These are phyloP conservation scores for Torulaspora maleeae DNA, from an alignment of 805 yeast species.

Conservation along the genomic window DNA sequence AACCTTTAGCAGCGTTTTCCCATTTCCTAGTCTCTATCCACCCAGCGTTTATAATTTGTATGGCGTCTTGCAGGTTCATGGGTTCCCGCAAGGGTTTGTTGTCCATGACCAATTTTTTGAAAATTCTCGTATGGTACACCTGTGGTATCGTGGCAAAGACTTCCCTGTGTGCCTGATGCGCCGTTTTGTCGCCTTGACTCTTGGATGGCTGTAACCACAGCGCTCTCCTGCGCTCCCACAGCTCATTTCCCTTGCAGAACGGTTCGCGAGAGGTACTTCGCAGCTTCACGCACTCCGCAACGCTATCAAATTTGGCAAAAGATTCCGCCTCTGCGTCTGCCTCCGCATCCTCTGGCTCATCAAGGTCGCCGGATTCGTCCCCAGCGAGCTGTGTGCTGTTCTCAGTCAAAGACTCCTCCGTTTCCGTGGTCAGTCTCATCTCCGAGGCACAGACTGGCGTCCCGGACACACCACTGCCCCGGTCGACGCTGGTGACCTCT, in stretches of 20 bases:
- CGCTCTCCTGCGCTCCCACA: conserved; percentile 67
- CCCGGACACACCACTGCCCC: conserved; percentile 17
- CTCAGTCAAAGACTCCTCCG: conserved; percentile 15
- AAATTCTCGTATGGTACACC: conserved; percentile 56
- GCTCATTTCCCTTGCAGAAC: conserved; percentile 49
- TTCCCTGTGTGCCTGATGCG: conserved; percentile 22
- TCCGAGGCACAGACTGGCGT: conserved; percentile 18
- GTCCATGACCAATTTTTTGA: conserved; percentile 64
- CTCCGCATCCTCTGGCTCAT: conserved; percentile 16
- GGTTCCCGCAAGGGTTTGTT: conserved; percentile 63
- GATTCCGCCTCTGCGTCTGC: conserved; percentile 18
- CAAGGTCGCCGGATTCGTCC: conserved; percentile 1
- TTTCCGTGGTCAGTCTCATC: conserved; percentile 27
- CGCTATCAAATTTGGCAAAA: conserved; percentile 34
- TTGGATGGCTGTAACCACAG: conserved; percentile 53
- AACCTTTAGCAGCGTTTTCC: conserved; percentile 49
- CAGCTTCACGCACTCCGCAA: conserved; percentile 30
- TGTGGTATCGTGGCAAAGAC: conserved; percentile 37
- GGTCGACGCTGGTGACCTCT: conserved; percentile 8
- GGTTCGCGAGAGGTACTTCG: conserved; percentile 36
- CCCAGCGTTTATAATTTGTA: conserved; percentile 71
- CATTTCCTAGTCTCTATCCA: conserved; percentile 79
- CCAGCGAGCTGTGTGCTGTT: neutral
- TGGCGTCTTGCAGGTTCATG: conserved; percentile 67
- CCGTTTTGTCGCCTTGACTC: conserved; percentile 7